Evolutionary conservation across 192 early-diverging fungal genomes (phyloP).

Genomic region (Backusella westeae): DNA sequence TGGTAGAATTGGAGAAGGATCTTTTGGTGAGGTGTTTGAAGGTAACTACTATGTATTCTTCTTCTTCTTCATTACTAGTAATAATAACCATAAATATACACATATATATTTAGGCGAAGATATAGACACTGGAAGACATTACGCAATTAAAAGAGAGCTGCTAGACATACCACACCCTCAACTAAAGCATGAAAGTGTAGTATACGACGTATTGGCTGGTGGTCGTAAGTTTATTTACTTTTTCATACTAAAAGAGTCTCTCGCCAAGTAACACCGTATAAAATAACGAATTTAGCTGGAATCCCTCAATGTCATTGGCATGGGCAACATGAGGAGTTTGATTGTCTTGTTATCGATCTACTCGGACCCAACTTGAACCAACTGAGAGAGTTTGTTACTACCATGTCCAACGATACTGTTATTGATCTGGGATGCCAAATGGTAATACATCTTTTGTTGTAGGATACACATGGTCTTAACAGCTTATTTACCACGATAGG

Average conservation of each 20-base stretch:
- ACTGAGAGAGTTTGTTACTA: constrained; percentile 38
- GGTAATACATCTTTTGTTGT: constrained; percentile 23
- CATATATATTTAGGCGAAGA: constrained; percentile 37
- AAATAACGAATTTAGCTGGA: constrained; percentile 30
- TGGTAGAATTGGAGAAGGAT: constrained; percentile 57
- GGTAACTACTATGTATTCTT: constrained; percentile 26
- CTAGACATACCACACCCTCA: constrained; percentile 40
- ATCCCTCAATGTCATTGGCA: constrained; percentile 54
- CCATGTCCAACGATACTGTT: constrained; percentile 40
- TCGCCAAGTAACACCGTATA: background rate
- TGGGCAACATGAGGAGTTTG: constrained; percentile 48
- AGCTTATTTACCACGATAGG: constrained; percentile 13
- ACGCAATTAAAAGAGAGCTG: constrained; percentile 54
- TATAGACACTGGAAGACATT: constrained; percentile 40
- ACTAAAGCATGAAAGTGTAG: constrained; percentile 45
- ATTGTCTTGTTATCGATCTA: constrained; percentile 54
- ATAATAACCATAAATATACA: background rate
- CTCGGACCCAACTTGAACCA: constrained; percentile 53
- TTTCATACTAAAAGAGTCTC: background rate
- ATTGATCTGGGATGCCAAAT: constrained; percentile 51
- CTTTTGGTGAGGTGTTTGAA: constrained; percentile 58
- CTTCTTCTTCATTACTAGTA: background rate
- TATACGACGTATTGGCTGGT: constrained; percentile 43
- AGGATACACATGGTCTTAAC: background rate
- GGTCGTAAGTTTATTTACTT: constrained; percentile 35